Percentiles rank a stretch among this genome's conserved stretches.
phyloP scores from a whole-genome alignment of 805 yeast genomes.

The Ascoidea rubescens region DNA sequence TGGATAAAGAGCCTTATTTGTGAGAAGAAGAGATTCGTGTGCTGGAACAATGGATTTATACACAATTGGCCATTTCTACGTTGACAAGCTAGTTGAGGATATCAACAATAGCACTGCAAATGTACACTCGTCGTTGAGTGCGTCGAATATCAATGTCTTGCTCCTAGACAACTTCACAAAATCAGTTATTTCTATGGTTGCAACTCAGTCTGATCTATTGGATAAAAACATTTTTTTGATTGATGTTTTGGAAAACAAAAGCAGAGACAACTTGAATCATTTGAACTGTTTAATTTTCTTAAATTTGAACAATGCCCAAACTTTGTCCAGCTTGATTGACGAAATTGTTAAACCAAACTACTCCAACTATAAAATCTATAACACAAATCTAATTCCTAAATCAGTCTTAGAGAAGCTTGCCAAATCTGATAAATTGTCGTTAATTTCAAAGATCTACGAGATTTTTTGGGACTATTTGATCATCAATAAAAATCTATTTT shows the following conservation, averaged over 20 bases:
- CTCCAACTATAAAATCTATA: conserved; percentile 60
- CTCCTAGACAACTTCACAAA: conserved; percentile 73
- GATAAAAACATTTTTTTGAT: conserved; percentile 76
- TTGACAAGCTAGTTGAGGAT: conserved; percentile 20
- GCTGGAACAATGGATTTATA: conserved; percentile 21
- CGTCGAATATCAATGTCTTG: conserved; percentile 48
- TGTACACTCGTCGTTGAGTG: conserved; percentile 10
- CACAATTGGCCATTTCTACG: conserved; percentile 22
- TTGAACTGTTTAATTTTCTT: conserved; percentile 70
- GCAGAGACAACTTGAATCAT: conserved; percentile 63
- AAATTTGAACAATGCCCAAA: conserved; percentile 47
- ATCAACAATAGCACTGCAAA: not conserved
- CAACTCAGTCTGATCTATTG: conserved; percentile 76
- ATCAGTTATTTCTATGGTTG: conserved; percentile 71
- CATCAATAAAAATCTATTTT: conserved; percentile 54
- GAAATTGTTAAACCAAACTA: conserved; percentile 76
- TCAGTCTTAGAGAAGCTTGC: conserved; percentile 76
- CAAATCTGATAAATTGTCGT: conserved; percentile 79
- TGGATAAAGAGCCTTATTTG: too few relatives aligned
- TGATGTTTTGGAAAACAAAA: conserved; percentile 48
- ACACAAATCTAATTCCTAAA: conserved; percentile 66
- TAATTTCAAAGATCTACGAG: conserved; percentile 64
- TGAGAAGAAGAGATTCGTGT: not conserved
- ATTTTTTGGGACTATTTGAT: conserved; percentile 74
- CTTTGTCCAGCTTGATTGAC: conserved; percentile 41